A percentile compares a stretch with the other conserved stretches of the same genome.
phyloP scores from a whole-genome alignment of 2,329 filamentous ascomycete species.

The Furcasterigmium sp. region DNA sequence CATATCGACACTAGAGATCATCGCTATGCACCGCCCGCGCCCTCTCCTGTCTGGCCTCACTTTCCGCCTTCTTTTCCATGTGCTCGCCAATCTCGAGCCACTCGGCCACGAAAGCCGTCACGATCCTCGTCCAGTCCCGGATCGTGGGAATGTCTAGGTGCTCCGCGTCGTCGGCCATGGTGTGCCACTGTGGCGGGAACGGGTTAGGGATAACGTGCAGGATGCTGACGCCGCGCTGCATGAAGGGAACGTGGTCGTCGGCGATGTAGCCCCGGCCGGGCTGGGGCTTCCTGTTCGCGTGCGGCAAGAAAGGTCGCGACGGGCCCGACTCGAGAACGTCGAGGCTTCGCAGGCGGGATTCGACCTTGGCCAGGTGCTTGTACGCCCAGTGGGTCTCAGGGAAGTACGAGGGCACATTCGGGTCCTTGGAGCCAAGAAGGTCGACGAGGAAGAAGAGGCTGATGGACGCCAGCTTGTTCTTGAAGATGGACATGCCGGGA shows the following conservation, averaged over 20 bases:
- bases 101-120: constrained; percentile 80
- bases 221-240: constrained; percentile 78
- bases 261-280: constrained; percentile 49
- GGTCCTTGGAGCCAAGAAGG: constrained; percentile 67
- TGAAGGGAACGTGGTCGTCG: constrained; percentile 92
- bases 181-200: constrained; percentile 87
- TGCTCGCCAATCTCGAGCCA: constrained; percentile 72
- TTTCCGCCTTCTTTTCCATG: constrained; percentile 13
- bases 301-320: constrained; percentile 56
- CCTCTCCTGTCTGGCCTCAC: not conserved
- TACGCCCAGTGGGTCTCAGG: constrained; percentile 93
- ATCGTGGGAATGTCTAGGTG: constrained; percentile 77
- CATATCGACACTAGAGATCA: not conserved
- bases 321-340: constrained; percentile 58
- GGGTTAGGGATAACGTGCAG: constrained; percentile 82
- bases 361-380: constrained; percentile 65
- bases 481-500: constrained; percentile 67
- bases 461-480: constrained; percentile 71
- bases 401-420: constrained; percentile 79
- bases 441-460: constrained; percentile 89
- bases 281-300: constrained; percentile 45
- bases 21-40: not conserved
- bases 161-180: constrained; percentile 72
- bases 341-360: constrained; percentile 66
- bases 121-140: constrained; percentile 81